These are phyloP conservation scores for Lecanosticta acicola DNA, from an alignment of 2,329 filamentous ascomycete genomes.

Conservation along the genomic window DNA sequence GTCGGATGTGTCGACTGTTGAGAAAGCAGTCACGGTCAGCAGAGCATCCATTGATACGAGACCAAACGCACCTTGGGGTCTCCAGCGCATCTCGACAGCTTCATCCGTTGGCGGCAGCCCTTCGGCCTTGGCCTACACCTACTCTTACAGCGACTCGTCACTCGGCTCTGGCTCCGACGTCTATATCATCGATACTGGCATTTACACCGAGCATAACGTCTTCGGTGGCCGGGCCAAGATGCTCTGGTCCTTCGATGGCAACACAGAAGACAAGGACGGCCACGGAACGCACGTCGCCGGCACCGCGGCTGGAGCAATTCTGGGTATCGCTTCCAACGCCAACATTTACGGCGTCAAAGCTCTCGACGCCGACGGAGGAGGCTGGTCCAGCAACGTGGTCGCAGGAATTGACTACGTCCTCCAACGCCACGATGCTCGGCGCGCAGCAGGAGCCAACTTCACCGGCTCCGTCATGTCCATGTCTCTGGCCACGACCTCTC, in stretches of 20 bases:
- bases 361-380: constrained; percentile 42
- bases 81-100: constrained; percentile 40
- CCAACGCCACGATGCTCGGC: constrained; percentile 40
- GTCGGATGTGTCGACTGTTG: constrained; percentile 38
- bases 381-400: constrained; percentile 44
- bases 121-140: constrained; percentile 39
- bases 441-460: constrained; percentile 32
- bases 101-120: constrained; percentile 22
- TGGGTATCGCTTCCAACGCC: constrained; percentile 45
- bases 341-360: constrained; percentile 50
- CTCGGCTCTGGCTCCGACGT: constrained; percentile 43
- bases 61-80: constrained; percentile 41
- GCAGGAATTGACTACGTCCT: constrained; percentile 47
- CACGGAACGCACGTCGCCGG: constrained; percentile 47
- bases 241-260: constrained; percentile 36
- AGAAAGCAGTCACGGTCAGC: constrained; percentile 32
- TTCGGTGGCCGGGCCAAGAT: constrained; percentile 41
- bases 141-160: constrained; percentile 33
- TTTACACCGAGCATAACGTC: constrained; percentile 41
- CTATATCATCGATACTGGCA: constrained; percentile 47
- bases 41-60: constrained; percentile 23
- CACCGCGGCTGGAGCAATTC: constrained; percentile 40
- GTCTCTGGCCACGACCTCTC: constrained; percentile 34
- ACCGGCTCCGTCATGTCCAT: constrained; percentile 45
- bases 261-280: constrained; percentile 39